Evolutionary conservation across 495 filamentous ascomycete genomes (phyloP).

Genomic region (Penicillium roqueforti): DNA sequence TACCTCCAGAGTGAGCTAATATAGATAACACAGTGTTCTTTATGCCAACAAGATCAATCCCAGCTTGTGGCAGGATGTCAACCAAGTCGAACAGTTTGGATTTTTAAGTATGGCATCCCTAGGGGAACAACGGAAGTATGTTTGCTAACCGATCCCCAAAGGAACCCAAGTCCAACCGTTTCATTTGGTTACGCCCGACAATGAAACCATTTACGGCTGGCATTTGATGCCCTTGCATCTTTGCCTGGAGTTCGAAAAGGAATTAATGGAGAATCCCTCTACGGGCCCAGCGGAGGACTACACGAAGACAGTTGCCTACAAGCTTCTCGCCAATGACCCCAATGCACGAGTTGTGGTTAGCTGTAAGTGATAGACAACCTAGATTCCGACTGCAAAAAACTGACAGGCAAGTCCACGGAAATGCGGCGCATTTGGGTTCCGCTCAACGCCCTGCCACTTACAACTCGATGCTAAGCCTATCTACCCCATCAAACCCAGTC

Average conservation of each 20-base stretch:
- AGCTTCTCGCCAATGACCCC: constrained; percentile 51
- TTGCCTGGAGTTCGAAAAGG: constrained; percentile 46
- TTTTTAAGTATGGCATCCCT: constrained; percentile 63
- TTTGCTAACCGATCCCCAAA: constrained; percentile 18
- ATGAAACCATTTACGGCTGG: constrained; percentile 57
- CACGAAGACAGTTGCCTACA: constrained; percentile 44
- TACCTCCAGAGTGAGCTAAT: constrained; percentile 5
- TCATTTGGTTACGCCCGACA: constrained; percentile 51
- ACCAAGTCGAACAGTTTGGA: constrained; percentile 72
- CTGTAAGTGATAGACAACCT: constrained; percentile 38
- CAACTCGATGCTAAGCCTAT: constrained; percentile 38
- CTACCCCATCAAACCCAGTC: constrained; percentile 49
- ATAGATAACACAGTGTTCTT: constrained; percentile 51
- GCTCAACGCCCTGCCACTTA: constrained; percentile 42
- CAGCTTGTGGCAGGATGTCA: constrained; percentile 61
- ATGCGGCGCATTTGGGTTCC: constrained; percentile 46
- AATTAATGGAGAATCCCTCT: constrained; percentile 41
- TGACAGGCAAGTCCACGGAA: constrained; percentile 41
- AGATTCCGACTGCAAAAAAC: neutral
- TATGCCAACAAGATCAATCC: constrained; percentile 75
- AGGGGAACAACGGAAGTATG: too few relatives aligned
- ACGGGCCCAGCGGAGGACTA: constrained; percentile 41
- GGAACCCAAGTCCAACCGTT: constrained; percentile 61
- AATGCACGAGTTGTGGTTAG: constrained; percentile 54
- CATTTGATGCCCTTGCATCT: constrained; percentile 56